These are phyloP conservation scores for Excoecaria cochinchinensis DNA, from an alignment of 345 rosid species.

Conservation along the genomic window DNA sequence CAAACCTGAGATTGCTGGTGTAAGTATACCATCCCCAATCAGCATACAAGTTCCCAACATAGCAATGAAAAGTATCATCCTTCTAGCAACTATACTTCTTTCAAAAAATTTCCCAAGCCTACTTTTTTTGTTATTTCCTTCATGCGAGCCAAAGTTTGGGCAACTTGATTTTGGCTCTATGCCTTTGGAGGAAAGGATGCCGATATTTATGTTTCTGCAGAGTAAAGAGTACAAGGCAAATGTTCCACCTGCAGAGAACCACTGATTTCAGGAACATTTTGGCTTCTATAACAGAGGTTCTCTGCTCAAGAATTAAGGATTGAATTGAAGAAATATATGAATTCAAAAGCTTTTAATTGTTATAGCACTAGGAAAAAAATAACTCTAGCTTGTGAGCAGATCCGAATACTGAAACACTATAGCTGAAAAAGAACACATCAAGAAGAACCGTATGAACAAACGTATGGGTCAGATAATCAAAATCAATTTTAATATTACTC, in stretches of 20 bases:
- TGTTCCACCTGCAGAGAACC: conserved; percentile 68
- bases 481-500: neutral
- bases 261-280: neutral
- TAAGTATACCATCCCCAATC: conserved; percentile 88
- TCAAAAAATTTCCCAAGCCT: conserved; percentile 60
- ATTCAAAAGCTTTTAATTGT: neutral
- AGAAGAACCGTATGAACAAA: neutral
- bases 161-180: conserved; percentile 21
- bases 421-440: neutral
- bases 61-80: conserved; percentile 63
- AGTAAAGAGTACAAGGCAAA: conserved; percentile 82
- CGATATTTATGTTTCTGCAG: conserved; percentile 64
- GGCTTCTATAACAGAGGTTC: neutral
- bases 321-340: neutral
- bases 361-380: neutral
- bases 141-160: conserved; percentile 20
- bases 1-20: conserved; percentile 85
- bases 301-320: neutral
- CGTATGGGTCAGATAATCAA: neutral
- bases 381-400: neutral
- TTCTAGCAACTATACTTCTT: conserved; percentile 49
- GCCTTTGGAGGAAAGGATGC: conserved; percentile 44
- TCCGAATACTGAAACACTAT: neutral
- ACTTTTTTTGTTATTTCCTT: conserved; percentile 33
- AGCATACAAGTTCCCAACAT: conserved; percentile 90